Evolutionary conservation across 352 stramenopile genomes (phyloP).

Genomic region (Pythium coloratum): DNA sequence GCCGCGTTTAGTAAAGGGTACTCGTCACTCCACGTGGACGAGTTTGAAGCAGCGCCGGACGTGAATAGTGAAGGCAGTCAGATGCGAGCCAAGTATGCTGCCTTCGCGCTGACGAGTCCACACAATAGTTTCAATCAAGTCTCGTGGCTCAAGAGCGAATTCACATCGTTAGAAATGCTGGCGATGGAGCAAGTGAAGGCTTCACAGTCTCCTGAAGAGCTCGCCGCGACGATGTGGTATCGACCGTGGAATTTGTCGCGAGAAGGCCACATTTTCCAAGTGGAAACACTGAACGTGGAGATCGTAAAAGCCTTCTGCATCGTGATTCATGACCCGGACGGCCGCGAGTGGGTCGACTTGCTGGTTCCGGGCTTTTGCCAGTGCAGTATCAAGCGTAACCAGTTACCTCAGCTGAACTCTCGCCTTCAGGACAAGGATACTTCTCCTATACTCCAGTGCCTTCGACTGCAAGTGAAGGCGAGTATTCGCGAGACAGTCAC

Average conservation of each 20-base stretch:
- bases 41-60: background rate
- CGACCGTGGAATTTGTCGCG: background rate
- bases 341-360: conserved; percentile 32
- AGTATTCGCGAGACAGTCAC: background rate
- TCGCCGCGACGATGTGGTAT: background rate
- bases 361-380: conserved; percentile 35
- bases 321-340: conserved; percentile 26
- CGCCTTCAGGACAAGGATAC: background rate
- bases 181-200: conserved; percentile 4
- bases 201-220: background rate
- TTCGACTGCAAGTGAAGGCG: background rate
- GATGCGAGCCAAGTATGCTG: conserved; percentile 6
- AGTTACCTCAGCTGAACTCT: background rate
- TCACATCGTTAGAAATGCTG: background rate
- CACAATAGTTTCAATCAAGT: background rate
- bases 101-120: conserved; percentile 1
- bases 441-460: background rate
- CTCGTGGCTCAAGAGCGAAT: background rate
- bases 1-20: conserved; percentile 9
- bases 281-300: background rate
- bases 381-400: conserved; percentile 23
- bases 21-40: conserved; percentile 16
- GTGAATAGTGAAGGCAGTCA: background rate
- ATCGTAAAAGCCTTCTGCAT: conserved; percentile 11
- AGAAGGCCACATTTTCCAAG: background rate